Evolutionary conservation across 768 basidiomycete species (phyloP), one percentile per base, ranked within the genome.

Genomic region (Rubroboletus pulcherrimus): DNA sequence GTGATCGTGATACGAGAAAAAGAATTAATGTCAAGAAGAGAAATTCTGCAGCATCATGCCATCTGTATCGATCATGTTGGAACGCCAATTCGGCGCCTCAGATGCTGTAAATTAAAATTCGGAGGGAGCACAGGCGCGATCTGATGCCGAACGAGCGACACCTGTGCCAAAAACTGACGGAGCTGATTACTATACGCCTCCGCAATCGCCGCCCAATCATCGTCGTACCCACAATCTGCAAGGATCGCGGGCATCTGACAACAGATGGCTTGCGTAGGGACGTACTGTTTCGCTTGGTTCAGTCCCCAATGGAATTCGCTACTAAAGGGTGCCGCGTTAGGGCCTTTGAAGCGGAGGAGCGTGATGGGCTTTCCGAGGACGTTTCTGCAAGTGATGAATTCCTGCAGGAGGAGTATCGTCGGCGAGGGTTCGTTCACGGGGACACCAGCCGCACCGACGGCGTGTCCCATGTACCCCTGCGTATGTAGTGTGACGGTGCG

Each of bases 41-140:
- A 1, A 19, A 30, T 24, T 7, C 15, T 24, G 7, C 10, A 26
- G 3, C 15, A 39, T 26, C 45, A 49, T 17, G 35, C 24, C 12
- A 8, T 10, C 44, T 15, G 12, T 15, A 15, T 71, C 21, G 21
- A 21, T 21, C 49, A 70, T 5, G 60, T 54, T 7, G 70, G 61
- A 11, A 60, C 54, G 1, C 66, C 68, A 0, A 68, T 44, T 50
- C 69, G 59, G 5, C 69, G 68, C 21, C 68, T 71, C 51, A 70
- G 37, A 47, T 68, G 70, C 15, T 71, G 70, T 5, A 68, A 51
- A 46, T 71, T 71, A 34, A 70, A 70, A 21, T 70, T 70, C 1
- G 70, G 69, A 4, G 69, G 69, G 10, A 70, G 56, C 33, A 72
- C 68, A 3, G 68, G 70, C 5, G 60, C 59, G 12, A 70, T 68